Conservation (phyloP, 495 filamentous ascomycete genomes). For the Aspergillus saccharolyticus region DNA sequence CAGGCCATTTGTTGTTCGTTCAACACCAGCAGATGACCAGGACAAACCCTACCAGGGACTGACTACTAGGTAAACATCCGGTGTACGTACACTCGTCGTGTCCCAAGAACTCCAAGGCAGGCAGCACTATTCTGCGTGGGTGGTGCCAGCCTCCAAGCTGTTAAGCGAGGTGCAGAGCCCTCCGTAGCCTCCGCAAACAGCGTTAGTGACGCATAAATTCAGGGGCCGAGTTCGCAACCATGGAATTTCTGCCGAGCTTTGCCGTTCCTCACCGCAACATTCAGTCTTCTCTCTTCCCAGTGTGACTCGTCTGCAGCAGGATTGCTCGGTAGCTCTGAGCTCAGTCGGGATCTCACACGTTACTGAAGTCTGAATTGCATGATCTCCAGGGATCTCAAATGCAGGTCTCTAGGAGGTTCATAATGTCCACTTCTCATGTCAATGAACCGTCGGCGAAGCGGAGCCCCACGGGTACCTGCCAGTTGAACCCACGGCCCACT, state of each 20-base stretch:
- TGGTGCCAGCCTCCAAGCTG: not conserved
- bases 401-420: not conserved
- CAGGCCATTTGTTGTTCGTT: not conserved
- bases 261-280: conserved; percentile 16
- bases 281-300: not conserved
- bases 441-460: not conserved
- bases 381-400: not conserved
- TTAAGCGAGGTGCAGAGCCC: not conserved
- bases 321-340: not conserved
- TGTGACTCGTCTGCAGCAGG: not conserved
- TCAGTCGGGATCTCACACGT: not conserved
- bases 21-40: not conserved
- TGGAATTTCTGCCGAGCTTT: conserved; percentile 22
- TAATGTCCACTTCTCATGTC: not conserved
- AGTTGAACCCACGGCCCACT: not conserved
- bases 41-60: not conserved
- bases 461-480: conserved; percentile 1
- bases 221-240: conserved; percentile 14
- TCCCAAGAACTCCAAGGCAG: not conserved
- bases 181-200: not conserved
- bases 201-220: conserved; percentile 6
- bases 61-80: not conserved
- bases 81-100: not conserved
- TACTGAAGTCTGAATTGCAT: not conserved
- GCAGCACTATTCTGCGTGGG: too few species aligned